Evolutionary conservation across 495 filamentous ascomycete genomes (phyloP), one percentile per base, ranked within the genome.

Genomic region (Xylaria castorea): DNA sequence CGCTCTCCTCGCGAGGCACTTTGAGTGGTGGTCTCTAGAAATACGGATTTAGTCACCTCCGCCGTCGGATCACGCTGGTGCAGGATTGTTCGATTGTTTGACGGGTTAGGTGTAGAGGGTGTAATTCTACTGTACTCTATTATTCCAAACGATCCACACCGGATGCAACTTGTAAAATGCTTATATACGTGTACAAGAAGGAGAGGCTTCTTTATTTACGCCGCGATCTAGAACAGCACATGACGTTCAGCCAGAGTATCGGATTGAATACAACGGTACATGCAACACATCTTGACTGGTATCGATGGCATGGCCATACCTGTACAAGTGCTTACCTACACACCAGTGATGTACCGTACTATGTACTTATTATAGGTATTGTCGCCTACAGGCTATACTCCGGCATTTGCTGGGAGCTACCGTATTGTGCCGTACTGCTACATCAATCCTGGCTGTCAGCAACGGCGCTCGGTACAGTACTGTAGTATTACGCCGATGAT

Each of bases 301-400:
- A 25, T 53, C 2, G 25, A 55, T 55, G 22, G 22, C 22, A 27
- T 55, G 25, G 12, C 22, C 25, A 12, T 55, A 22, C 8, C 51
- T 55, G 51, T n/a, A n/a, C n/a, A n/a, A n/a, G n/a, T 55, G 51
- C 51, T 55, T 55, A 55, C 51, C 51, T 55, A 57, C 27, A 27
- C 51, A 30, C 4, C 53, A 18, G 20, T 36, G 20, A n/a, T n/a
- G n/a, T n/a, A n/a, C 34, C 3, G 34, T 40, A 38, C 25, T 55
- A 18, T 9, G 55, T 25, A 55, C 25, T 2, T 25, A 55, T 22
- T 3, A 18, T 36, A 36, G 1, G 25, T n/a, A 61, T 38, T n/a
- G 58, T 38, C 58, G n/a, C 58, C 7, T n/a, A 61, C 22, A n/a
- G 6, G 8, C 18, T n/a, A n/a, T 18, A 18, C 27, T 12, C 53